Percentiles rank a stretch among this genome's conserved stretches.
Conservation (phyloP, 2,329 filamentous ascomycete species). For the Fusarium nelsonii region DNA sequence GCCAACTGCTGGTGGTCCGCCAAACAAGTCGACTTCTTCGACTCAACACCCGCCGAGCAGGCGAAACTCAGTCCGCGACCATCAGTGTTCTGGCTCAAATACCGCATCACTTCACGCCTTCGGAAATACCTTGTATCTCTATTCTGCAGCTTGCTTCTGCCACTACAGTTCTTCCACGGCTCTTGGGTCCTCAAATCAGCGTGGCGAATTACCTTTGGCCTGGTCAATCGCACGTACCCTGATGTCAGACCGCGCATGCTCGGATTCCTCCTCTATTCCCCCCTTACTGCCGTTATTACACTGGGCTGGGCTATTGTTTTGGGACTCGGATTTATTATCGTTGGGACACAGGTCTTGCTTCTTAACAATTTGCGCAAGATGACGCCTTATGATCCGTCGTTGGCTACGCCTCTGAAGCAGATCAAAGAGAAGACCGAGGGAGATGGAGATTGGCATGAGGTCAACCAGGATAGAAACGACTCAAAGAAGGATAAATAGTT, state of each 20-base stretch:
- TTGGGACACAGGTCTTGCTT: conserved; percentile 1
- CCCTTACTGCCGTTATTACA: background rate
- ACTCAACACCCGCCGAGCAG: background rate
- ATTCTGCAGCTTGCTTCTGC: background rate
- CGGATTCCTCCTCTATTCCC: conserved; percentile 21
- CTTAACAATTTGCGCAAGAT: conserved; percentile 11
- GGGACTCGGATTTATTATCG: background rate
- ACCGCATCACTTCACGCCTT: conserved; percentile 18
- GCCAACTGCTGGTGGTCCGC: conserved; percentile 27
- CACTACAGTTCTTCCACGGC: conserved; percentile 20
- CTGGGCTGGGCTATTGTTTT: conserved; percentile 3
- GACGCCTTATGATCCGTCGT: background rate
- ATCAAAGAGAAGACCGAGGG: background rate
- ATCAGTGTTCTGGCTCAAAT: conserved; percentile 3
- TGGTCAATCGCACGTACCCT: conserved; percentile 28
- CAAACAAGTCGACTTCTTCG: conserved; percentile 11
- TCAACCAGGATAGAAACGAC: background rate
- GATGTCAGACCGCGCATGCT: conserved; percentile 6
- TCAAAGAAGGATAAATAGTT: background rate
- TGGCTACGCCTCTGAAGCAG: background rate
- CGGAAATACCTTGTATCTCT: conserved; percentile 1
- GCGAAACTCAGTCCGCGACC: background rate
- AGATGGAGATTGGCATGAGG: background rate
- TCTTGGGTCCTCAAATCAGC: conserved; percentile 26
- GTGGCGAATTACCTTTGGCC: conserved; percentile 20